Evolutionary conservation across 805 yeast genomes (phyloP), one percentile per base, ranked within the genome.

Genomic region (Lipomyces kockii): DNA sequence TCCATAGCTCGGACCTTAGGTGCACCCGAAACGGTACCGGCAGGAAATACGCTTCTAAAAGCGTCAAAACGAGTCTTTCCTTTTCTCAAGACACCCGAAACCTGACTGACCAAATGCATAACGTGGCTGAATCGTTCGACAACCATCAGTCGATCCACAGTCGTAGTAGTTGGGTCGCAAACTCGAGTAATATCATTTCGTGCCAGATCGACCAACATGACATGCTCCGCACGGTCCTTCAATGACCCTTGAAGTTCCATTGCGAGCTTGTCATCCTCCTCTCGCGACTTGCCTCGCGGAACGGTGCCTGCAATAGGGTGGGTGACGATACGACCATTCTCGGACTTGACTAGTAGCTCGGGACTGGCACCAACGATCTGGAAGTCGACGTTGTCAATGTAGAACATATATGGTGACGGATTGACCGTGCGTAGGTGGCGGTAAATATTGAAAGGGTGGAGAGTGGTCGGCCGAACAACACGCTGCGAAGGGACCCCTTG

Each of bases 271-370:
- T 93, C 97, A 75, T 95, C 99, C 78, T 95, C 98, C 74, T 92
- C 97, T 29, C 88, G 82, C 9, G 98, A 92, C 73, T 86, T 85
- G 60, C 99, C 99, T 76, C 99, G 87, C 73, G 82, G 86, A 66
- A 95, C 89, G 2, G 99, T 95, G 62, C 99, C 99, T 0, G 99
- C 99, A 76, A 95, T 95, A 25, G 99, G 99, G 78, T 95, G 98
- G 2, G 98, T 95, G 62, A 94, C 84, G 22, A 95, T 86, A 73
- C 90, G 87, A 70, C 89, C 87, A 46, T 88, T 83, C 72, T 92
- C 97, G 5, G 92, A 82, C 78, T 92, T 91, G 64, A 94, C 98
- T 65, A 95, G 82, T 64, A 94, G 80, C 78, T 95, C 99, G 1
- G 99, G 99, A 12, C 97, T 92, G 0, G 99, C 99, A 59, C 99